phyloP scores from a whole-genome alignment of 208 protist species.

The Trypanosoma rangeli region DNA sequence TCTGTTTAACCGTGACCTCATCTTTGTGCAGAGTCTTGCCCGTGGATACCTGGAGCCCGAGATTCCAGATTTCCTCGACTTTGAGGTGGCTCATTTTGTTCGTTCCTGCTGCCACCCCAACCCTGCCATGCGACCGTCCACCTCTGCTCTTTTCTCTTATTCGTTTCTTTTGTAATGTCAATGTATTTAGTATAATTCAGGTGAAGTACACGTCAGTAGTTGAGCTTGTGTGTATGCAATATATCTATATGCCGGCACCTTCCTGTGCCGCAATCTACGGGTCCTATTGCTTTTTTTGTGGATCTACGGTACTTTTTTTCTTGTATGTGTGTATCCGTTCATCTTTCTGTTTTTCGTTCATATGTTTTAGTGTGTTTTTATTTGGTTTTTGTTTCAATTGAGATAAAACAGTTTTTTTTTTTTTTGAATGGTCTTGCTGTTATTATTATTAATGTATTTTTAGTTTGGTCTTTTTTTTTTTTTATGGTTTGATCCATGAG shows the following conservation, averaged over 20 bases:
- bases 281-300: conserved; percentile 5
- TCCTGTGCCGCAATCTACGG: background rate
- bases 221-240: background rate
- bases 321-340: background rate
- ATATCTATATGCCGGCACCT: background rate
- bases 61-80: conserved; percentile 55
- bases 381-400: background rate
- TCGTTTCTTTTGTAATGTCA: conserved; percentile 47
- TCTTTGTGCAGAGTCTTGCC: conserved; percentile 60
- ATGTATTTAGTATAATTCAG: background rate
- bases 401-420: background rate
- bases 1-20: conserved; percentile 41
- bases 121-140: conserved; percentile 54
- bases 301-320: background rate
- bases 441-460: no score
- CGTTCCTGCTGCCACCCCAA: conserved; percentile 47
- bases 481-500: background rate
- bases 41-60: conserved; percentile 49
- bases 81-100: conserved; percentile 51
- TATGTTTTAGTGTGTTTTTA: conserved; percentile 1
- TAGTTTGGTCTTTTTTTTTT: background rate
- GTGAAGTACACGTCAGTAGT: background rate
- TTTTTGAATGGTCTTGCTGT: background rate
- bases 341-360: background rate
- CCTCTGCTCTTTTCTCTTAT: conserved; percentile 54